Evolutionary conservation across 441 rosid species (phyloP).

Genomic region (Rhodomyrtus psidioides): DNA sequence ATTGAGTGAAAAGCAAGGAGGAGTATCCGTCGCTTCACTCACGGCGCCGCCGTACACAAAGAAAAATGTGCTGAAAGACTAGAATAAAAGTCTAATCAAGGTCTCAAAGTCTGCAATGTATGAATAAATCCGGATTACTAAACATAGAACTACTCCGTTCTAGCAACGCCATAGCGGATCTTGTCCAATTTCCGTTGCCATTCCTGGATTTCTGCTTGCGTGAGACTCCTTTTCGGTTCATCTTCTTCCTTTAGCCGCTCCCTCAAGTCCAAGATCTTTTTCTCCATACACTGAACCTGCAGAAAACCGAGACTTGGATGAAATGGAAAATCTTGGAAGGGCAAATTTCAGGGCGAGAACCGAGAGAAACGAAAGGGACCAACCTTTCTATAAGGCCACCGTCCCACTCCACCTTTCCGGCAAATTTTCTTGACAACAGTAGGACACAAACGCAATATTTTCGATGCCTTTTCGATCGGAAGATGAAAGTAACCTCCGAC

Average conservation of each 20-base stretch:
- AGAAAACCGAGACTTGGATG: background rate
- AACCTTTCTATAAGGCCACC: slow-evolving; percentile 77
- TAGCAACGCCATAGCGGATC: slow-evolving; percentile 12
- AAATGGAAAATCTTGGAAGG: background rate
- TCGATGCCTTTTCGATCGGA: slow-evolving; percentile 52
- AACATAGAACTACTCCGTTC: fast-evolving
- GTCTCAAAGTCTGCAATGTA: background rate
- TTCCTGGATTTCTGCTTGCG: slow-evolving; percentile 18
- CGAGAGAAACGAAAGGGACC: background rate
- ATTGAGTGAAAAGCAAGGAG: background rate
- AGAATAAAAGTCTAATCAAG: background rate
- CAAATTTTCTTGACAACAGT: slow-evolving; percentile 65
- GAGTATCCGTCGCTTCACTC: fast-evolving
- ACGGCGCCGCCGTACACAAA: background rate
- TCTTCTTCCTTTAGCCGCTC: background rate
- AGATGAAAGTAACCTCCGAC: slow-evolving; percentile 31
- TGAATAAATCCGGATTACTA: background rate
- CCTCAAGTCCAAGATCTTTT: slow-evolving; percentile 5
- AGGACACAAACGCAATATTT: slow-evolving; percentile 33
- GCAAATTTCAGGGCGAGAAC: background rate
- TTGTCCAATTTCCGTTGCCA: slow-evolving; percentile 13
- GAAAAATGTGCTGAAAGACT: background rate
- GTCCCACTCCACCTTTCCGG: slow-evolving; percentile 26
- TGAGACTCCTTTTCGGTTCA: slow-evolving; percentile 10
- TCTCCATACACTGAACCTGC: slow-evolving; percentile 39